phyloP scores from a whole-genome alignment of 139 green algal genomes.

The Volvox reticuliferus region DNA sequence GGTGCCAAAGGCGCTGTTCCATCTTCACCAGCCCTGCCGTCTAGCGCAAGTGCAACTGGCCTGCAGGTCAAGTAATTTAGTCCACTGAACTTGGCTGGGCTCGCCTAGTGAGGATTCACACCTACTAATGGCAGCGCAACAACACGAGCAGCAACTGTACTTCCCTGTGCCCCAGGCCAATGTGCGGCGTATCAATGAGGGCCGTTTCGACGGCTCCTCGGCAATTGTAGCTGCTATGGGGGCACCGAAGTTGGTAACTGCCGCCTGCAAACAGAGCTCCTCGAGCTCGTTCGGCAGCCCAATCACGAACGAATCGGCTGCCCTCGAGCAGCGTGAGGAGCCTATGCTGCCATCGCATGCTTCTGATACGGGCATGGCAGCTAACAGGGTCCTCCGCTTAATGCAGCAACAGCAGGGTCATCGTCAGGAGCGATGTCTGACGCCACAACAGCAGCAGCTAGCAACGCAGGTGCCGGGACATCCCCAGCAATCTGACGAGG shows the following conservation, averaged over 20 bases:
- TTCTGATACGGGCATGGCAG: neutral
- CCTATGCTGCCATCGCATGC: neutral
- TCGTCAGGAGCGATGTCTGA: neutral
- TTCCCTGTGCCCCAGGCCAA: neutral
- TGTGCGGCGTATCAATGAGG: neutral
- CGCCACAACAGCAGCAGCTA: neutral
- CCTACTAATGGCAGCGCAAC: neutral
- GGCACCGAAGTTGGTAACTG: neutral
- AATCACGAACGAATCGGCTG: neutral
- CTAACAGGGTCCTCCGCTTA: neutral
- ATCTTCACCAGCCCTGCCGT: neutral
- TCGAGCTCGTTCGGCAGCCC: constrained; percentile 30
- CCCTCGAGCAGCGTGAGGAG: neutral
- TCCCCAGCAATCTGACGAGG: neutral
- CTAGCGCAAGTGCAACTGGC: neutral
- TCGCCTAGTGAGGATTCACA: neutral
- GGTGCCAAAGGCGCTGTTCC: neutral
- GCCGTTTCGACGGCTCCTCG: neutral
- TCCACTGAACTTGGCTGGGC: neutral
- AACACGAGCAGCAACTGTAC: neutral
- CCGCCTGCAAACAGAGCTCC: constrained; percentile 3
- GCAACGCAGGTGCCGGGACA: neutral
- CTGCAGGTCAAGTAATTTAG: neutral
- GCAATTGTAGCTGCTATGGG: neutral
- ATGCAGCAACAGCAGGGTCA: constrained; percentile 29